These are phyloP conservation scores for Phytophthora vignae DNA, from an alignment of 352 stramenopile genomes.

Conservation along the genomic window DNA sequence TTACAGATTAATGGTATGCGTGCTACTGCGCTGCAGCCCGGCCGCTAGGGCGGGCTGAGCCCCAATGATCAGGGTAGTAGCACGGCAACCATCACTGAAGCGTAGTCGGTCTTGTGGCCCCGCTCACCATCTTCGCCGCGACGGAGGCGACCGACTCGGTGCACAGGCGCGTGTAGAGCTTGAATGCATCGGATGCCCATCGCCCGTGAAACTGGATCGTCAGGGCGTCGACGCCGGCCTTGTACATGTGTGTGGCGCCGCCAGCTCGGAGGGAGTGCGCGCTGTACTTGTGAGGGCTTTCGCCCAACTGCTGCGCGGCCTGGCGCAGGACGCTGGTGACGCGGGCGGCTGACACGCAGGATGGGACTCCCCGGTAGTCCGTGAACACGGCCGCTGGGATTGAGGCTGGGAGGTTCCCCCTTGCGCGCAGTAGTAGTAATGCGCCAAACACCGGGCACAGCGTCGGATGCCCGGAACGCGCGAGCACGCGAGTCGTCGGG, in stretches of 20 bases:
- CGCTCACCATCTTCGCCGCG: not conserved
- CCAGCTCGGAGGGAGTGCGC: slow-evolving; percentile 8
- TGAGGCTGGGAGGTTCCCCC: not conserved
- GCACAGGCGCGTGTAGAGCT: slow-evolving; percentile 4
- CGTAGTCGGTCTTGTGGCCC: not conserved
- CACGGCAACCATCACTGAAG: not conserved
- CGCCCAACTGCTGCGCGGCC: not conserved
- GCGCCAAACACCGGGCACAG: slow-evolving; percentile 6
- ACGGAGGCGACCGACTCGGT: not conserved
- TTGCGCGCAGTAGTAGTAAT: not conserved
- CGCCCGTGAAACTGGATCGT: slow-evolving; percentile 17
- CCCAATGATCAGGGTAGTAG: not conserved
- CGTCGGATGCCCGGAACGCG: not conserved
- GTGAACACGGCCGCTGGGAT: slow-evolving; percentile 2
- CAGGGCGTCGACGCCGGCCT: not conserved
- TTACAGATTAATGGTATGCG: not conserved
- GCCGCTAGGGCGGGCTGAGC: not conserved
- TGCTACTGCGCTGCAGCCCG: not conserved
- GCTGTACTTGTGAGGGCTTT: not conserved
- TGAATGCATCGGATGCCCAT: slow-evolving; percentile 8
- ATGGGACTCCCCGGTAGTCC: not conserved
- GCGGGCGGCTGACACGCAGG: not conserved
- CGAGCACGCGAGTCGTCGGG: not conserved
- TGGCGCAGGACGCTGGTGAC: not conserved
- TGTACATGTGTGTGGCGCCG: slow-evolving; percentile 16